Percentiles rank a stretch among this genome's conserved stretches.
Conservation (phyloP, 345 rosid genomes). For the Acer campestre region DNA sequence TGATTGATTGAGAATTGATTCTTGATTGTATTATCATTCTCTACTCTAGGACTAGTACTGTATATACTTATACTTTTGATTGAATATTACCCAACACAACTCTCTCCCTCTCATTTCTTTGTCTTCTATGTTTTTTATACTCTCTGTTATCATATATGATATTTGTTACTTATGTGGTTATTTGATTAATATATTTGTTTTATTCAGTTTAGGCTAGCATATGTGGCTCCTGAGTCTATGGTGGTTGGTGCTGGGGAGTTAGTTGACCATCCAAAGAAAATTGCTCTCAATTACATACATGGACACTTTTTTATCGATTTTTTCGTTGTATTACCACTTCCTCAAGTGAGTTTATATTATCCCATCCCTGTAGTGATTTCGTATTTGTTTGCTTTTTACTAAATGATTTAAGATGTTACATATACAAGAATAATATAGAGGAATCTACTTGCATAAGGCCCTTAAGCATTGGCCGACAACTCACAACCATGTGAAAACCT, state of each 20-base stretch:
- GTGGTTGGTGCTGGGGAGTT: slow-evolving; percentile 90
- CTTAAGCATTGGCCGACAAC: not conserved
- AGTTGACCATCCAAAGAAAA: slow-evolving; percentile 79
- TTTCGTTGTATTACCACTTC: slow-evolving; percentile 69
- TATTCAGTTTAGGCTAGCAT: slow-evolving; percentile 85
- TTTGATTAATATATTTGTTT: slow-evolving; percentile 8
- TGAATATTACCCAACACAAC: too few relatives aligned
- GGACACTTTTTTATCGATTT: slow-evolving; percentile 63
- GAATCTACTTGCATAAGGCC: not conserved
- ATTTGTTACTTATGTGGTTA: not conserved
- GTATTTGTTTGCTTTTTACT: not conserved
- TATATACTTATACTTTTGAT: too few relatives aligned
- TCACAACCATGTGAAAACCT: not conserved
- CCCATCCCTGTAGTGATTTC: not conserved
- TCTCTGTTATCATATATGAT: not conserved
- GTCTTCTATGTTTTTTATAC: too few relatives aligned
- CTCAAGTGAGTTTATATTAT: slow-evolving; percentile 60
- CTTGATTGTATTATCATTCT: too few relatives aligned
- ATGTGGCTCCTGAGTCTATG: slow-evolving; percentile 77
- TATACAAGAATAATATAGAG: not conserved
- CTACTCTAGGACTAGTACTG: too few relatives aligned
- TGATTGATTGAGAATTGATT: too few relatives aligned
- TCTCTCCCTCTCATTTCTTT: too few relatives aligned
- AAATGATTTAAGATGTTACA: not conserved
- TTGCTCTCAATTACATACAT: slow-evolving; percentile 60